phyloP scores from a whole-genome alignment of 1,139 yeast species.

The Blastobotrys ciferrii region DNA sequence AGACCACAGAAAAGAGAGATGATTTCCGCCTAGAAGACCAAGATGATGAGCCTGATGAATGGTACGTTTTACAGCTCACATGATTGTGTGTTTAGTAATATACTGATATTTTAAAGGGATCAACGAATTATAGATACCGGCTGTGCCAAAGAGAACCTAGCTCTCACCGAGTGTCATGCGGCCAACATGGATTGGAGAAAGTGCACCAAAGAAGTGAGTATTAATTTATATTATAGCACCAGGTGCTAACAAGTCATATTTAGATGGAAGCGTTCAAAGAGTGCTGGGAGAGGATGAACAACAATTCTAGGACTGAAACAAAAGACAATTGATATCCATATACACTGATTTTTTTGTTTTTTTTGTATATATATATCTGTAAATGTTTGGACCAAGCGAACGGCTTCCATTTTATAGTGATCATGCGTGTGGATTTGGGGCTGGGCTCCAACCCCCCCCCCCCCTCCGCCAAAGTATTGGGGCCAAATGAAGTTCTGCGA shows the following conservation, averaged over 20 bases:
- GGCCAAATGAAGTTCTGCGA: too few species aligned
- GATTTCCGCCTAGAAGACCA: constrained; percentile 5
- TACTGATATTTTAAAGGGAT: constrained; percentile 45
- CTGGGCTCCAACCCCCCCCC: too few species aligned
- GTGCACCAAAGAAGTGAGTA: constrained; percentile 52
- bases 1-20: background rate
- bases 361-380: too few species aligned
- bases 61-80: constrained; percentile 26
- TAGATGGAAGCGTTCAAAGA: constrained; percentile 61
- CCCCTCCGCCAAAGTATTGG: too few species aligned
- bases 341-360: background rate
- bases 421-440: too few species aligned
- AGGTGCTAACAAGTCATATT: background rate
- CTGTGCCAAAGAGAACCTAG: constrained; percentile 62
- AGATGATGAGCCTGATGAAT: constrained; percentile 65
- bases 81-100: background rate
- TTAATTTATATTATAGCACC: background rate
- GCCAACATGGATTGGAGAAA: constrained; percentile 74
- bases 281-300: constrained; percentile 64
- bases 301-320: constrained; percentile 46
- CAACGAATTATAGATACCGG: constrained; percentile 67
- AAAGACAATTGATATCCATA: constrained; percentile 15
- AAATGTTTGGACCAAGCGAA: too few species aligned
- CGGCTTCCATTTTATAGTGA: too few species aligned
- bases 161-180: constrained; percentile 65